These are phyloP conservation scores for Globomyces sp. DNA, from an alignment of 371 early-diverging fungal genomes.

Conservation along the genomic window DNA sequence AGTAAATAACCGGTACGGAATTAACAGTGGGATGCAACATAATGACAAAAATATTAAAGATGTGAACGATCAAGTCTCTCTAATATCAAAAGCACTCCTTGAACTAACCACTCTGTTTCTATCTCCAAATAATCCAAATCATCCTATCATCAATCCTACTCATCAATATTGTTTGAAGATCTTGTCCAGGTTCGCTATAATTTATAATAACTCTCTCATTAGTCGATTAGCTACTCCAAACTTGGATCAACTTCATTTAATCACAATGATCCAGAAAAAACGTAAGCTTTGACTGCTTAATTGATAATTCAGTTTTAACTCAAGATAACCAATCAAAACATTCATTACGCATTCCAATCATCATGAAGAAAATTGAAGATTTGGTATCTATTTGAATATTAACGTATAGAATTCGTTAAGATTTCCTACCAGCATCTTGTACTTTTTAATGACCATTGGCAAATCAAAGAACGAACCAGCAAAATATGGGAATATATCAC, in stretches of 20 bases:
- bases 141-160: not conserved
- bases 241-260: not conserved
- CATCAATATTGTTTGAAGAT: conserved; percentile 9
- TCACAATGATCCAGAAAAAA: conserved; percentile 11
- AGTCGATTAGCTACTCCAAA: not conserved
- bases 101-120: not conserved
- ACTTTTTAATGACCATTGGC: not conserved
- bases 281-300: not conserved
- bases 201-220: too few species aligned
- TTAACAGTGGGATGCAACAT: too few species aligned
- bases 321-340: not conserved
- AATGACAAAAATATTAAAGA: too few species aligned
- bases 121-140: not conserved
- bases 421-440: not conserved
- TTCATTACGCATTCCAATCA: not conserved
- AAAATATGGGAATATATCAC: not conserved
- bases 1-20: too few species aligned
- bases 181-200: not conserved
- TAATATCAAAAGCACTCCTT: conserved; percentile 6
- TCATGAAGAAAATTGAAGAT: not conserved
- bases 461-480: too few species aligned
- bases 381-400: not conserved
- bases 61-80: not conserved
- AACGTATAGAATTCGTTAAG: not conserved
- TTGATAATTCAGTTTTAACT: not conserved